These are phyloP conservation scores for Polychaeton citri DNA, from an alignment of 2,329 filamentous ascomycete species.

Conservation along the genomic window DNA sequence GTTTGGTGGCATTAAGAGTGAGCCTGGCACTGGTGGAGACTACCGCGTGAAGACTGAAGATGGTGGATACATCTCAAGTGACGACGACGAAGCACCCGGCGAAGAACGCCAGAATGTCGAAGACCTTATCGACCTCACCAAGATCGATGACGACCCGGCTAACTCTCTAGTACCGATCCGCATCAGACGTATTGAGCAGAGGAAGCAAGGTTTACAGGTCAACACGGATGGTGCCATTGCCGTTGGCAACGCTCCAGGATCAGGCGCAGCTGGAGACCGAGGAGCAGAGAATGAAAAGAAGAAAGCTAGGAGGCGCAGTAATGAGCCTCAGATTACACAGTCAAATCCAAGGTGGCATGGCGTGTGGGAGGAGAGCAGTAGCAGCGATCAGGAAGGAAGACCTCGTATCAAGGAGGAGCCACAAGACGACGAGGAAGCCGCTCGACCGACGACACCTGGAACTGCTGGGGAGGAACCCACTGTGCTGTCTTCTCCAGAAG, in stretches of 20 bases:
- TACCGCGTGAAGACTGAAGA: conserved; percentile 17
- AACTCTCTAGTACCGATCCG: conserved; percentile 37
- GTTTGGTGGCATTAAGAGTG: conserved; percentile 8
- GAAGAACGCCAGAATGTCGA: conserved; percentile 43
- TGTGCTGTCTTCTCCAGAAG: conserved; percentile 21
- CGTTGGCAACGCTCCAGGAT: conserved; percentile 9
- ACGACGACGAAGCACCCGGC: conserved; percentile 35
- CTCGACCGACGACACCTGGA: conserved; percentile 9
- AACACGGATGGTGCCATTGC: conserved; percentile 23
- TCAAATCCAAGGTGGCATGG: conserved; percentile 30
- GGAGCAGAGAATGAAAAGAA: conserved; percentile 7
- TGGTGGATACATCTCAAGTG: conserved; percentile 32
- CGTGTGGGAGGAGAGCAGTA: conserved; percentile 29
- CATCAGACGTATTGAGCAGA: conserved; percentile 42
- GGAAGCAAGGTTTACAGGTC: conserved; percentile 39
- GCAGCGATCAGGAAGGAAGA: conserved; percentile 19
- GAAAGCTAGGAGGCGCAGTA: conserved; percentile 26
- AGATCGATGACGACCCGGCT: conserved; percentile 22
- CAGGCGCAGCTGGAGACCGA: conserved; percentile 2
- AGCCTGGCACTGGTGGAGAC: conserved; percentile 5
- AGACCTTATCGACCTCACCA: conserved; percentile 42
- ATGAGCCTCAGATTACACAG: conserved; percentile 30
- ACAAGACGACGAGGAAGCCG: conserved; percentile 30
- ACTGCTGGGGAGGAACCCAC: conserved; percentile 12
- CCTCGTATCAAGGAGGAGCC: conserved; percentile 41